Evolutionary conservation across 1,139 yeast genomes (phyloP), one percentile per base, ranked within the genome.

Genomic region (Diutina catenulata): DNA sequence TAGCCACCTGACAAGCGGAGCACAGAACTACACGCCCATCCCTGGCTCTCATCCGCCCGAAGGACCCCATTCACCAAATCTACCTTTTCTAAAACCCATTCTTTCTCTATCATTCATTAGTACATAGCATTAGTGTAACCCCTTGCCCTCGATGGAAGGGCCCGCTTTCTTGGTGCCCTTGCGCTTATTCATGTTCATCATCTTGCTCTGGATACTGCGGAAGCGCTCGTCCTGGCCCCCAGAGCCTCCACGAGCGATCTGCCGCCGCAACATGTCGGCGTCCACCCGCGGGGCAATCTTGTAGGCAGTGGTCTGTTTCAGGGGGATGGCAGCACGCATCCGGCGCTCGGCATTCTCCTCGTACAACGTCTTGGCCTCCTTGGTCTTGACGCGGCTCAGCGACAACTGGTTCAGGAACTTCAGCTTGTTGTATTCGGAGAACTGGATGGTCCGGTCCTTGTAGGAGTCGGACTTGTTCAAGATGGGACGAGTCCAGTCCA

Each of bases 401-500:
- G 19, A 31, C 50, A 67, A 62, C 49, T 73, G 70, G 51, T 69
- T 67, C 45, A 68, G 61, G 51, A 61, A 68, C 47, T 62, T 69
- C 46, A 63, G 65, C 46, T 80, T 76, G 55, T 83, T 82, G 60
- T 83, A 87, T 39, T 74, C 77, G 43, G 76, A 72, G 46, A 79
- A 73, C 50, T 74, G 74, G 43, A 91, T 78, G 42, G 77, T 68
- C 59, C 87, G 80, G 59, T 91, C 96, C 58, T 93, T 78, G 63
- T 88, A 91, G 48, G 91, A 86, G 58, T 91, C 97, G 2, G 94
- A 81, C 45, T 94, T 81, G 48, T 94, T 95, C 69, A 93, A 83
- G 44, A 93, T 87, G 28, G 98, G 98, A 57, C 98, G 76, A 7
- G 97, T 91, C 99, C 99, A 91, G 56, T 87, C 94, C 26, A 95